These are phyloP conservation scores for Dacryopinax spathularia DNA, from an alignment of 768 basidiomycete genomes.

Conservation along the genomic window DNA sequence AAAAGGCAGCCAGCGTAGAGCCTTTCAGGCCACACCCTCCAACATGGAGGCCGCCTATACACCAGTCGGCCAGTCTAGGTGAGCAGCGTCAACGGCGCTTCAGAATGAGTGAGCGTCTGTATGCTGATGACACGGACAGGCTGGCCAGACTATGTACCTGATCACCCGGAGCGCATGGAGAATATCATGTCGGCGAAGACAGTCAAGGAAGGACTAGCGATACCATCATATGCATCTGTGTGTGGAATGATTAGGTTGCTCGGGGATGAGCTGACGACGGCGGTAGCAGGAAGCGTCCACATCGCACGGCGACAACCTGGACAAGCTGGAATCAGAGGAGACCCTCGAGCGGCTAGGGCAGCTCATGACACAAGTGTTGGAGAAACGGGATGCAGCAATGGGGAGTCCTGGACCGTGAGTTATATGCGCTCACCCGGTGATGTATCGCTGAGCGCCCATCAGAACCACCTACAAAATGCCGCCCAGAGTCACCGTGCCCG, in stretches of 20 bases:
- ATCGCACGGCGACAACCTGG: not conserved
- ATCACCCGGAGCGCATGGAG: constrained; percentile 1
- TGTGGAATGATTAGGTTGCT: not conserved
- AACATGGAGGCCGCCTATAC: not conserved
- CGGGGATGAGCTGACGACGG: not conserved
- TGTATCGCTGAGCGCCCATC: too few relatives aligned
- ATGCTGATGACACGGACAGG: not conserved
- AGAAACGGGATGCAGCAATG: not conserved
- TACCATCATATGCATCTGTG: not conserved
- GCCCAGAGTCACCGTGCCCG: constrained; percentile 66
- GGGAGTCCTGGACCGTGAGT: not conserved
- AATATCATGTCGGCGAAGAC: not conserved
- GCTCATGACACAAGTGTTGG: not conserved
- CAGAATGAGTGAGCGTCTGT: too few relatives aligned
- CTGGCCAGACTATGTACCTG: not conserved
- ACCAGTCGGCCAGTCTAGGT: not conserved
- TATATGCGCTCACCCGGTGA: too few relatives aligned
- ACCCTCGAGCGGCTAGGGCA: not conserved
- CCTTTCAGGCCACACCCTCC: not conserved
- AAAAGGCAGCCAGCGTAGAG: not conserved
- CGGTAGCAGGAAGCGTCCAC: not conserved
- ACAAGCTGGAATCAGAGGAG: not conserved
- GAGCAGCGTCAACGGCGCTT: not conserved
- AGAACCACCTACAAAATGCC: constrained; percentile 57
- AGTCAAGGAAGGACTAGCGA: not conserved